A percentile compares a stretch with the other conserved stretches of the same genome.
phyloP scores from a whole-genome alignment of 768 basidiomycete species.

The Coprinopsis sp. region DNA sequence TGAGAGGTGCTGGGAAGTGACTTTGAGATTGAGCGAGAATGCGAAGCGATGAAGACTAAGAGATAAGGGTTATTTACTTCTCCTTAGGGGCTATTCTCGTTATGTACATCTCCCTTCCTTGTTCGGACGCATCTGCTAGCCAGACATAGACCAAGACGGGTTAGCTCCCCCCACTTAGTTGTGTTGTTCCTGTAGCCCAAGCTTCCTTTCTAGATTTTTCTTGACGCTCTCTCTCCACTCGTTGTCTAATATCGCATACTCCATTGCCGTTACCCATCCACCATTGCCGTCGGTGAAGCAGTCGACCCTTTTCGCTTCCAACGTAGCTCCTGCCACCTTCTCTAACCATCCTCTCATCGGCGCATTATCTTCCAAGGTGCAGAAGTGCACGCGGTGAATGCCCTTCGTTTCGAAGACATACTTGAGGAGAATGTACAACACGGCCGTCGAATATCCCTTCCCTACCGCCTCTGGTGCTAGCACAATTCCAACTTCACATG shows the following conservation, averaged over 20 bases:
- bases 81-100: too few relatives aligned
- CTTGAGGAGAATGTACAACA: conserved; percentile 34
- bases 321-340: conserved; percentile 31
- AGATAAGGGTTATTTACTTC: too few relatives aligned
- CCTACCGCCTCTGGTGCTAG: conserved; percentile 32
- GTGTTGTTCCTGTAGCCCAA: too few relatives aligned
- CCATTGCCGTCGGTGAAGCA: conserved; percentile 35
- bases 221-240: conserved; percentile 38
- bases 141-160: too few relatives aligned
- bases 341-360: conserved; percentile 45
- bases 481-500: conserved; percentile 40
- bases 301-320: conserved; percentile 36
- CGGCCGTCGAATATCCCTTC: conserved; percentile 37
- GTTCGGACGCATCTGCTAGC: too few relatives aligned
- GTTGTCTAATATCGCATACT: conserved; percentile 39
- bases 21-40: too few relatives aligned
- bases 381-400: conserved; percentile 36
- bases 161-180: too few relatives aligned
- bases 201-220: conserved; percentile 25
- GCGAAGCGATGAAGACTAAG: too few relatives aligned
- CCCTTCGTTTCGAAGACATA: conserved; percentile 37
- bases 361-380: conserved; percentile 34
- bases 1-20: too few relatives aligned
- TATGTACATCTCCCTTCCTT: too few relatives aligned
- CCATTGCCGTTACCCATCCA: conserved; percentile 31